Conservation (phyloP, 2,329 filamentous ascomycete genomes). For the Aspergillus luchuensis region DNA sequence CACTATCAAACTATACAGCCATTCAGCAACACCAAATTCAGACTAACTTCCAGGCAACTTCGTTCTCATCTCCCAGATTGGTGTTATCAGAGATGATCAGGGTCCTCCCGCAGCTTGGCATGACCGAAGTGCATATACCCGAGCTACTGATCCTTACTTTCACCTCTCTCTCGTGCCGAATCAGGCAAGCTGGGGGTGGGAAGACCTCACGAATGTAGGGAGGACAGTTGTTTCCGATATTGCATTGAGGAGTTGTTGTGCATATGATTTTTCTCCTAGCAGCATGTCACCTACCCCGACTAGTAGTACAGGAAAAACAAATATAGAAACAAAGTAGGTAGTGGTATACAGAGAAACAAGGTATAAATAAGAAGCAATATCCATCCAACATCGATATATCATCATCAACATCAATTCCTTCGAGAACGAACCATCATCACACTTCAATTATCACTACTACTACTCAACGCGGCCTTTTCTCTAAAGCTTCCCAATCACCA, state of each 20-base stretch:
- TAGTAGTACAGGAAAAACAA: not conserved
- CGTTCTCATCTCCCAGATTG: not conserved
- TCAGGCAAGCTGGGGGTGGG: too few species aligned
- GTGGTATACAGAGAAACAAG: not conserved
- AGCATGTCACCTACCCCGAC: too few species aligned
- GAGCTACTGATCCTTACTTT: too few species aligned
- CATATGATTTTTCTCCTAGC: too few species aligned
- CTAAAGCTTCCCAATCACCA: not conserved
- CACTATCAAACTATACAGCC: not conserved
- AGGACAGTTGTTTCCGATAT: too few species aligned
- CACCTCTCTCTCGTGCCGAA: too few species aligned
- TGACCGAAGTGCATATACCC: not conserved
- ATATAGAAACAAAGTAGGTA: not conserved
- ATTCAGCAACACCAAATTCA: not conserved
- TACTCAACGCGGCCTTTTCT: not conserved
- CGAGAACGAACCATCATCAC: not conserved
- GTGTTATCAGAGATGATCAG: not conserved
- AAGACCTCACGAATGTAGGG: too few species aligned
- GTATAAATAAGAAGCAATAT: not conserved
- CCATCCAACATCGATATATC: not conserved
- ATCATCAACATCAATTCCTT: not conserved
- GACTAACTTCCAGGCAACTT: slow-evolving; percentile 1
- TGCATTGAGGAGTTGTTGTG: too few species aligned
- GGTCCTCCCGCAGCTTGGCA: not conserved
- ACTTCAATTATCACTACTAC: not conserved